Conservation (phyloP, 176 grass and related monocot genomes). For the Musa beccarii region DNA sequence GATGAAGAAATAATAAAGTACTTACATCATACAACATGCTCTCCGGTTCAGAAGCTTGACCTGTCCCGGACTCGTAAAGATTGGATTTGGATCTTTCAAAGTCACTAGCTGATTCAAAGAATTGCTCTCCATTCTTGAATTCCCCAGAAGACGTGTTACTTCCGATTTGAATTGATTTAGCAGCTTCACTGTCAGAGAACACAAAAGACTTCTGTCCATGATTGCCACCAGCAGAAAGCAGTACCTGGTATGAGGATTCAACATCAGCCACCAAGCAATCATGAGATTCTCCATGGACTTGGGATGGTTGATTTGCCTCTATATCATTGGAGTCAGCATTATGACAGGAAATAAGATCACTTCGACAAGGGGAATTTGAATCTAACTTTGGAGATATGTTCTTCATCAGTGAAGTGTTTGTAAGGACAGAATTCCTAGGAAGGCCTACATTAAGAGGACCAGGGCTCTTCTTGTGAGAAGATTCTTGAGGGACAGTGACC, state of each 20-base stretch:
- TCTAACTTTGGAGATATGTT: neutral
- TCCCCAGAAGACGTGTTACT: constrained; percentile 20
- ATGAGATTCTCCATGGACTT: neutral
- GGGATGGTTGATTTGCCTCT: neutral
- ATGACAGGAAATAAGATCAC: neutral
- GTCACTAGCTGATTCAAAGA: constrained; percentile 24
- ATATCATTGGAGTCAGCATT: neutral
- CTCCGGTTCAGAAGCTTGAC: constrained; percentile 1
- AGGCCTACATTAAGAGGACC: neutral
- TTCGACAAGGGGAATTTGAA: neutral
- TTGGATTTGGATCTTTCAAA: constrained; percentile 23
- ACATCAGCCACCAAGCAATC: constrained; percentile 18
- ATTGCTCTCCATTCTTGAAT: constrained; percentile 20
- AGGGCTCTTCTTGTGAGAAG: neutral
- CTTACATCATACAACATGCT: constrained; percentile 53
- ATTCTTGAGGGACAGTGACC: constrained; percentile 1
- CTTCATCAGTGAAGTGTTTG: neutral
- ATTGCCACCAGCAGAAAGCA: constrained; percentile 15
- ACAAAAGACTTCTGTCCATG: constrained; percentile 14
- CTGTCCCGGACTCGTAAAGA: constrained; percentile 8
- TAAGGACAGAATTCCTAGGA: constrained; percentile 10
- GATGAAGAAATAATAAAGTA: constrained; percentile 16
- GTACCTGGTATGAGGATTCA: constrained; percentile 10
- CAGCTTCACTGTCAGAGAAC: constrained; percentile 11
- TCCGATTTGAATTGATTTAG: constrained; percentile 18